Percentiles rank a stretch among this genome's conserved stretches.
These are phyloP conservation scores for Lichtheimia corymbifera DNA, from an alignment of 371 early-diverging fungal genomes.

Conservation along the genomic window DNA sequence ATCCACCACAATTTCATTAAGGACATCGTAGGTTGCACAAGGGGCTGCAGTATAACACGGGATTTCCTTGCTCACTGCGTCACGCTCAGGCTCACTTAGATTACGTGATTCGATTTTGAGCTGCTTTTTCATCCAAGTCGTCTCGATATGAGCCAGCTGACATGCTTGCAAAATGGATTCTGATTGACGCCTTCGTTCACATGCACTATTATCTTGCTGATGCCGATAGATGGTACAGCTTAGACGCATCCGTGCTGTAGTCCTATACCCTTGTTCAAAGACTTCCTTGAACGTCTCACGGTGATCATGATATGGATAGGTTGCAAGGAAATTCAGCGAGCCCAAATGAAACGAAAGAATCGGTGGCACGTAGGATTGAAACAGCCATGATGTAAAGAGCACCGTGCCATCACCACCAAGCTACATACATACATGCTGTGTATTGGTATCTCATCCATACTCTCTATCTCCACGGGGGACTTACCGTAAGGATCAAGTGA, in stretches of 20 bases:
- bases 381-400: constrained; percentile 84
- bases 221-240: constrained; percentile 74
- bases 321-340: constrained; percentile 89
- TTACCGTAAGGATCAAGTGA: constrained; percentile 75
- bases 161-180: constrained; percentile 5
- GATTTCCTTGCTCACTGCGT: constrained; percentile 17
- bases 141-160: constrained; percentile 24
- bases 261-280: constrained; percentile 60
- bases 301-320: constrained; percentile 69
- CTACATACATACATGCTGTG: constrained; percentile 26
- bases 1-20: constrained; percentile 85
- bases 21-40: constrained; percentile 57
- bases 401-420: constrained; percentile 91
- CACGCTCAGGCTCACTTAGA: constrained; percentile 4
- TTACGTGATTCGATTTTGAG: constrained; percentile 5
- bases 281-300: constrained; percentile 52
- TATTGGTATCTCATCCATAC: neutral
- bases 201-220: neutral
- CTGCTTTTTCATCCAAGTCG: constrained; percentile 34
- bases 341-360: constrained; percentile 88
- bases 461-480: too few relatives aligned
- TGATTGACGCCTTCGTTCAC: neutral
- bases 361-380: constrained; percentile 86
- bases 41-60: constrained; percentile 39
- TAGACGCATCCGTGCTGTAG: constrained; percentile 86